These are phyloP conservation scores for Polytrichum formosum DNA, from an alignment of 225 moss, liverwort and hornwort species.

Conservation along the genomic window DNA sequence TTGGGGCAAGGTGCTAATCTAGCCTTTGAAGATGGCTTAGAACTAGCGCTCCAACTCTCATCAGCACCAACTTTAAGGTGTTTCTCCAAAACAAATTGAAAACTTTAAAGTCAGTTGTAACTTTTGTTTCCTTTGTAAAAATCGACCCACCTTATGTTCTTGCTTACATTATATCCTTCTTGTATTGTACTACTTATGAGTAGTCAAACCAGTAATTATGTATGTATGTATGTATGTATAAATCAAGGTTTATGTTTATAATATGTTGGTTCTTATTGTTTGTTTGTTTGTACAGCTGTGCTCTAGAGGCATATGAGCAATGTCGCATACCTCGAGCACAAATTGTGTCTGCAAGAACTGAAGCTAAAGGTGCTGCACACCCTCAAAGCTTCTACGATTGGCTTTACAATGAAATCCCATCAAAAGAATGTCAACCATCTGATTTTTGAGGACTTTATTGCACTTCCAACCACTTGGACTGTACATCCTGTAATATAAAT, in stretches of 20 bases:
- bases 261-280: no score
- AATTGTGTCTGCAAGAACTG: conserved; percentile 42
- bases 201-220: no score
- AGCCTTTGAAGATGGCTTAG: conserved; percentile 64
- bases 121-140: not conserved
- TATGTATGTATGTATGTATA: no score
- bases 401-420: conserved; percentile 48
- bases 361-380: conserved; percentile 16
- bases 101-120: not conserved
- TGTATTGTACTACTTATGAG: not conserved
- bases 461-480: no score
- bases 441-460: no score
- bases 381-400: conserved; percentile 59
- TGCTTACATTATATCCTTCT: not conserved
- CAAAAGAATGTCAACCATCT: not conserved
- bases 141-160: not conserved
- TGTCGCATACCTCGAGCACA: conserved; percentile 45
- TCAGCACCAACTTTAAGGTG: conserved; percentile 52
- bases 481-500: no score
- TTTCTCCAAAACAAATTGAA: not conserved
- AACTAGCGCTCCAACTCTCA: conserved; percentile 52
- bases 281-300: conserved; percentile 25
- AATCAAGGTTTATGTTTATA: not conserved
- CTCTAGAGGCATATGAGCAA: conserved; percentile 49
- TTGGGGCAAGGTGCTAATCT: conserved; percentile 62